Base-by-base conservation (phyloP, 768 basidiomycete genomes). In the Pleurotus pulmonarius region DNA sequence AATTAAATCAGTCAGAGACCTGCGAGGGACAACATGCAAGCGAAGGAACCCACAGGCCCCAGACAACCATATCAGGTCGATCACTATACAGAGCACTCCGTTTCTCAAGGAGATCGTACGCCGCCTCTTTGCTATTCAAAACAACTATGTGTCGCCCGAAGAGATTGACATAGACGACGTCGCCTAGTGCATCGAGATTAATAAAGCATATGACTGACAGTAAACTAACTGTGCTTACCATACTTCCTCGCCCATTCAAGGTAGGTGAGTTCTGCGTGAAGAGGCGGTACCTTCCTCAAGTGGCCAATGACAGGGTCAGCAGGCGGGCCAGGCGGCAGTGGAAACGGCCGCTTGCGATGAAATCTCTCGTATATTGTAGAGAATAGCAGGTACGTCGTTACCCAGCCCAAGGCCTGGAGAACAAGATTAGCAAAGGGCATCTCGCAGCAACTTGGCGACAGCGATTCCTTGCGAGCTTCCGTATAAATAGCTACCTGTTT, bases 21-120 rank as follows among this genome's bases (percentile, higher is more conserved):
- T 20, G 39, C 7, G n/a, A 16, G 18, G 9, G 49, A 52, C 15
- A 4, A 5, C 16, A 6, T 24, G n/a, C 37, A 43, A 7, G 18
- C 25, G 43, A 8, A 34, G 40, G 7, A 12, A 69, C 78, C 45
- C 58, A 80, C 79, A 82, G 63, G 60, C 80, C 78, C 41, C 72
- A 73, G 49, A 78, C 63, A 26, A 80, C 76, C 56, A 79, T 77
- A 46, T 74, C 69, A 46, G 77, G 79, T 29, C 78, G 73, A 64
- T 80, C 73, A 15, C 82, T 82, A 60, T 81, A 83, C 44, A 80
- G 77, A 13, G 73, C 61, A 51, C 82, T 76, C 46, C 80, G 73
- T 61, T 75, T 81, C 37, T 83, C 82, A 18, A 86, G 69, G 16
- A 86, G 66, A 49, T 78, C 80, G 7, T 70, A 69, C 29, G 74